These are phyloP conservation scores for Alternaria postmessia DNA, from an alignment of 2,329 filamentous ascomycete genomes.

Conservation along the genomic window DNA sequence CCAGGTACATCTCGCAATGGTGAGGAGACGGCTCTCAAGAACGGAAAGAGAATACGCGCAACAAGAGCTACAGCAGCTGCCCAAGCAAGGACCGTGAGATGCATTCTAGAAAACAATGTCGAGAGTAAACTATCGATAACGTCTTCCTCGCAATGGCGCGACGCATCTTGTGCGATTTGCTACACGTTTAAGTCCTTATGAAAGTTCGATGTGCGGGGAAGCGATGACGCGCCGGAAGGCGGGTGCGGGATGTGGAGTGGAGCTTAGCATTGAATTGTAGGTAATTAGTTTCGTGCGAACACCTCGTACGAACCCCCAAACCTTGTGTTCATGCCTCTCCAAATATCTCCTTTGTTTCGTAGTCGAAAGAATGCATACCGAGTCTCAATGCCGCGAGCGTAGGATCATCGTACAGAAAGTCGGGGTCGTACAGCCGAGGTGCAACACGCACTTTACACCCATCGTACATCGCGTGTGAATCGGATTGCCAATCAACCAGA, in stretches of 20 bases:
- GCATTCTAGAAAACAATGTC: constrained; percentile 2
- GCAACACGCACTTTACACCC: not conserved
- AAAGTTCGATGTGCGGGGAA: constrained; percentile 4
- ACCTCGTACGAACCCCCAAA: not conserved
- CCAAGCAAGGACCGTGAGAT: constrained; percentile 2
- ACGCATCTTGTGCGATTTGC: not conserved
- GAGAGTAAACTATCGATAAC: not conserved
- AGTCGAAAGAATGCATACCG: not conserved
- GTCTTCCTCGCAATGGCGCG: not conserved
- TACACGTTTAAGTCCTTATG: not conserved
- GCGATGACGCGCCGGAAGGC: not conserved
- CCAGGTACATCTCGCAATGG: constrained; percentile 20
- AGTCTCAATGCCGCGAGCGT: not conserved
- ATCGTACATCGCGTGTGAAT: not conserved
- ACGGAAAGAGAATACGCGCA: constrained; percentile 13
- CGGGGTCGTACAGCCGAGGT: not conserved
- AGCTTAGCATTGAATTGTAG: not conserved
- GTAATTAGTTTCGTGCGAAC: not conserved
- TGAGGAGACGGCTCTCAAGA: constrained; percentile 11
- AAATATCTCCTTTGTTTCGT: not conserved
- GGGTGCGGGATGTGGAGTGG: not conserved
- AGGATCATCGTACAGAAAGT: not conserved
- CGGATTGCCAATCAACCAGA: not conserved
- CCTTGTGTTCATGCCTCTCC: not conserved
- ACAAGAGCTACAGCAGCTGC: constrained; percentile 9